A percentile compares a stretch with the other conserved stretches of the same genome.
Conservation (phyloP, 208 protist genomes). For the Wallacemonas rigidus region DNA sequence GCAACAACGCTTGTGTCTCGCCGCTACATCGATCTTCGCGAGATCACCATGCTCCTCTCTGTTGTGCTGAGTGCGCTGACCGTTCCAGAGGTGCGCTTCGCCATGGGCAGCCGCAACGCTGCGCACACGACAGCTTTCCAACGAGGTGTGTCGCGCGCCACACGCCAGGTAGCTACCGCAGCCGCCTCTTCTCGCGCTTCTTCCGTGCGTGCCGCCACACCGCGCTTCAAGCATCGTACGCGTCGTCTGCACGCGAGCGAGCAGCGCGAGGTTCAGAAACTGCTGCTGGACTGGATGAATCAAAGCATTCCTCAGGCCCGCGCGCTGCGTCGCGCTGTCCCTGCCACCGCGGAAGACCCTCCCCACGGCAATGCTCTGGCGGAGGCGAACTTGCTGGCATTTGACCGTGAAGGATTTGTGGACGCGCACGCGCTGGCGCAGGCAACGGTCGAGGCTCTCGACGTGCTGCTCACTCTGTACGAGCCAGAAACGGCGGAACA, state of each 20-base stretch:
- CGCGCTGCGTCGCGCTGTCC: not conserved
- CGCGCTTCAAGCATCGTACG: not conserved
- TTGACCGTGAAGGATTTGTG: slow-evolving; percentile 46
- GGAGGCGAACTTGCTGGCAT: slow-evolving; percentile 32
- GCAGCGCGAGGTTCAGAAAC: slow-evolving; percentile 32
- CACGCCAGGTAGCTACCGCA: not conserved
- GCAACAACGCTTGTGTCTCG: slow-evolving; percentile 41
- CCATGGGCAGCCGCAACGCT: slow-evolving; percentile 12
- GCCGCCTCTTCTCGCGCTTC: not conserved
- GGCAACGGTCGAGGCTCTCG: slow-evolving; percentile 31
- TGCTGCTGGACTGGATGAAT: slow-evolving; percentile 42
- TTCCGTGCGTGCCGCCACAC: not conserved
- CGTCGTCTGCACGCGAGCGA: slow-evolving; percentile 34
- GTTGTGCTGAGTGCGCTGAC: slow-evolving; percentile 28
- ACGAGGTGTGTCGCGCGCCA: not conserved
- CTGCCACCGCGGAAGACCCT: not conserved
- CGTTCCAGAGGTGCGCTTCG: slow-evolving; percentile 19
- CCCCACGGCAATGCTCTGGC: not conserved
- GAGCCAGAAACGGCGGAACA: not conserved
- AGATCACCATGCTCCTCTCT: slow-evolving; percentile 31
- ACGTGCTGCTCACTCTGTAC: slow-evolving; percentile 13
- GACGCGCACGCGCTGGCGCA: slow-evolving; percentile 42
- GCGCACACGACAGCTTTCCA: not conserved
- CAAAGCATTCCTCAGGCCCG: slow-evolving; percentile 6
- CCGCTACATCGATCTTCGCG: slow-evolving; percentile 46